phyloP scores from a whole-genome alignment of 2,329 filamentous ascomycete species.

The Chrysosporium keratinophilum region DNA sequence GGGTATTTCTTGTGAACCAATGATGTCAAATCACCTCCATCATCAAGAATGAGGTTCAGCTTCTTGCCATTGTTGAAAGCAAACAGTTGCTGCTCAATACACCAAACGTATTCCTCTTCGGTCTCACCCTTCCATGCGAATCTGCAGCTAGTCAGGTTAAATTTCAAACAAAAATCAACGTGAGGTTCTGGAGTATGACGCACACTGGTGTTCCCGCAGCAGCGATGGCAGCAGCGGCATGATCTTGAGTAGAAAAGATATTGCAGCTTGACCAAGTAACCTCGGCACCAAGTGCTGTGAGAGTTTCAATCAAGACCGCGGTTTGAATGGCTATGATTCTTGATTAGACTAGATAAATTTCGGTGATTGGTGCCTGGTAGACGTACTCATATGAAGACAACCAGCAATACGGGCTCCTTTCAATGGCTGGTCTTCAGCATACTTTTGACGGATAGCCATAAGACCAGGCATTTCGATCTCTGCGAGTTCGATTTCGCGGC shows the following conservation, averaged over 20 bases:
- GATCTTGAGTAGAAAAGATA: slow-evolving; percentile 99
- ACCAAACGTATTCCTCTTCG: slow-evolving; percentile 99
- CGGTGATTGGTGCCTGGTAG: neutral
- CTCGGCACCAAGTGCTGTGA: slow-evolving; percentile 88
- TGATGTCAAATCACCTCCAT: slow-evolving; percentile 92
- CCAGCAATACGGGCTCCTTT: slow-evolving; percentile 91
- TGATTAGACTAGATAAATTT: slow-evolving; percentile 13
- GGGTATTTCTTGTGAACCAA: slow-evolving; percentile 98
- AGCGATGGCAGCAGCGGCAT: slow-evolving; percentile 94
- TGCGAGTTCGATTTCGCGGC: slow-evolving; percentile 96
- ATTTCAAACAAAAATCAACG: slow-evolving; percentile 9
- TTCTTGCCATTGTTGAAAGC: slow-evolving; percentile 95
- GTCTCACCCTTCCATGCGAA: slow-evolving; percentile 84
- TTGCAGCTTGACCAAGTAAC: slow-evolving; percentile 99
- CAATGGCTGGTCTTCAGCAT: slow-evolving; percentile 84
- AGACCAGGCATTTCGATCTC: slow-evolving; percentile 96
- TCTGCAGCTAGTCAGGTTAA: slow-evolving; percentile 24
- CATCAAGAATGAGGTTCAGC: slow-evolving; percentile 98
- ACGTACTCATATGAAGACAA: slow-evolving; percentile 90
- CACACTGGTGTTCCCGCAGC: slow-evolving; percentile 80
- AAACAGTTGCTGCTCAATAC: slow-evolving; percentile 91
- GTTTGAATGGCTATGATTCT: slow-evolving; percentile 71
- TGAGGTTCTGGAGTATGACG: slow-evolving; percentile 19
- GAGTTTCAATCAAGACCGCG: slow-evolving; percentile 96
- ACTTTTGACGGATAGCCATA: slow-evolving; percentile 88